These are phyloP conservation scores for Trichophyton schoenleinii DNA, from an alignment of 2,329 filamentous ascomycete species.

Conservation along the genomic window DNA sequence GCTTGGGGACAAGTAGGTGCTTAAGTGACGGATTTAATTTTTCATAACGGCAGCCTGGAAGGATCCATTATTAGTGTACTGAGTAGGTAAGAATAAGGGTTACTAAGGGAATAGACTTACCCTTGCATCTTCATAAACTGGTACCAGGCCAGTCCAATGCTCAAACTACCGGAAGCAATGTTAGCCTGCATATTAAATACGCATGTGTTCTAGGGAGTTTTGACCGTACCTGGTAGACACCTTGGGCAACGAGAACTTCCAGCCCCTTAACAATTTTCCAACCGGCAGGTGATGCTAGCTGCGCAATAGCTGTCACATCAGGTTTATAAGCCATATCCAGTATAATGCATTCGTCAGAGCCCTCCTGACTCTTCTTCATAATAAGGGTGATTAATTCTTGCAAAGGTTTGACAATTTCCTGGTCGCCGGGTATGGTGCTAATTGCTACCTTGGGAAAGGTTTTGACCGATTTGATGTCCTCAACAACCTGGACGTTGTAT, in stretches of 20 bases:
- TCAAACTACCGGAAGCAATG: not conserved
- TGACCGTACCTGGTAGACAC: constrained; percentile 58
- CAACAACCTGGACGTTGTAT: constrained; percentile 58
- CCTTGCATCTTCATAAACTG: not conserved
- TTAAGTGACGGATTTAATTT: not conserved
- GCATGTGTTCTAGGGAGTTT: not conserved
- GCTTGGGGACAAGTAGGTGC: not conserved
- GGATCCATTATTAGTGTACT: not conserved
- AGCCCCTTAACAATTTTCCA: constrained; percentile 80
- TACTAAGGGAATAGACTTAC: not conserved
- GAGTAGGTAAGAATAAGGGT: not conserved
- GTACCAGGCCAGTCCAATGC: not conserved
- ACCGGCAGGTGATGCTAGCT: constrained; percentile 60
- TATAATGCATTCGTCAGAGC: constrained; percentile 44
- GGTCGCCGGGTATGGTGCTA: constrained; percentile 81
- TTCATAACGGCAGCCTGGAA: constrained; percentile 4
- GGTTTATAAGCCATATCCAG: constrained; percentile 98
- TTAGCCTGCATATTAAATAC: not conserved
- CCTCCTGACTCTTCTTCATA: constrained; percentile 28
- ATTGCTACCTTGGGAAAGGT: constrained; percentile 59
- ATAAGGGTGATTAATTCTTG: constrained; percentile 49
- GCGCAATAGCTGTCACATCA: constrained; percentile 67
- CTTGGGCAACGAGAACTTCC: constrained; percentile 82
- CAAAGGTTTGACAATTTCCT: constrained; percentile 62
- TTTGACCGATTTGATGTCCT: constrained; percentile 40